Conservation (phyloP, 148 eudicot species). For the Arctostaphylos glauca region DNA sequence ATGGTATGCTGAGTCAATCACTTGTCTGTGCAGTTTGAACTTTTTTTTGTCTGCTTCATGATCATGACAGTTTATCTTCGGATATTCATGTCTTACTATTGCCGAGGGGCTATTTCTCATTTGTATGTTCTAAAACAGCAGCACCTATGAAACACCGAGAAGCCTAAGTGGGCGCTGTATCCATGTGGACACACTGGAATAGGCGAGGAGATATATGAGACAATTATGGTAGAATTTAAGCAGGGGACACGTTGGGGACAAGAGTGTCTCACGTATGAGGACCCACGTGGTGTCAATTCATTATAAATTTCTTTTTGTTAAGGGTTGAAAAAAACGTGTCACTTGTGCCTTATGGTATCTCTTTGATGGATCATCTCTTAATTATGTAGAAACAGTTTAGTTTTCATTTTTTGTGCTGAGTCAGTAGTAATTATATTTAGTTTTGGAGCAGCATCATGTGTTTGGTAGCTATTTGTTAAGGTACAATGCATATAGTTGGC, state of each 20-base stretch:
- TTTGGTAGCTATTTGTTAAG: background rate
- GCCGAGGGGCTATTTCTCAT: background rate
- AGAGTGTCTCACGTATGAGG: background rate
- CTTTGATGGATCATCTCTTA: background rate
- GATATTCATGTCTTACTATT: background rate
- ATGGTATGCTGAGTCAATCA: conserved; percentile 39
- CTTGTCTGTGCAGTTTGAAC: background rate
- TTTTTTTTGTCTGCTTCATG: background rate
- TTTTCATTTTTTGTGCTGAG: background rate
- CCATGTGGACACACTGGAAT: background rate
- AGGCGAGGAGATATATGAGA: background rate
- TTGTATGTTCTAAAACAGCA: background rate
- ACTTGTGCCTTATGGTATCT: background rate
- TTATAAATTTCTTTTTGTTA: background rate
- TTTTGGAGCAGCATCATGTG: background rate
- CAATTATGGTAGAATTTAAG: background rate
- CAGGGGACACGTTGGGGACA: background rate
- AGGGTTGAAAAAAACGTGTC: background rate
- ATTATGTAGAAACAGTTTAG: background rate
- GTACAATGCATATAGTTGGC: background rate
- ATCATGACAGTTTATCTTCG: background rate
- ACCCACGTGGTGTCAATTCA: background rate
- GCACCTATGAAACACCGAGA: background rate
- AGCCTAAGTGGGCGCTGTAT: background rate
- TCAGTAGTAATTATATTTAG: background rate